These are phyloP conservation scores for Cercospora citrullina DNA, from an alignment of 2,329 filamentous ascomycete species.

Conservation along the genomic window DNA sequence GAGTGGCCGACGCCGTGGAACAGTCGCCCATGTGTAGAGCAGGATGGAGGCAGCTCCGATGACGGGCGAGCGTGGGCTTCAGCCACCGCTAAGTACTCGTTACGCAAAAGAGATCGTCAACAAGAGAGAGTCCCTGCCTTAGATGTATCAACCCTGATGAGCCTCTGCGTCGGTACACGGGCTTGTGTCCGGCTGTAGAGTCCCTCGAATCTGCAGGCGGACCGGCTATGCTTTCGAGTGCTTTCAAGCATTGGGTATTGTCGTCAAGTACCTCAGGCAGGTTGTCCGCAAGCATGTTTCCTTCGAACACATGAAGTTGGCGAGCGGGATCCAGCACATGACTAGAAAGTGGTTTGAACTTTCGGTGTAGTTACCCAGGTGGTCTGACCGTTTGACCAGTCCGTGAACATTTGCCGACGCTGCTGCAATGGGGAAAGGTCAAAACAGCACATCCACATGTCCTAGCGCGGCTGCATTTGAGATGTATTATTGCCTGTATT, in stretches of 20 bases:
- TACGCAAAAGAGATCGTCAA: background rate
- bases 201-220: background rate
- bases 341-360: background rate
- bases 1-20: background rate
- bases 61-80: background rate
- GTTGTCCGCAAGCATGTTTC: background rate
- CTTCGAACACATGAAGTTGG: background rate
- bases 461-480: conserved; percentile 1
- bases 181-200: background rate
- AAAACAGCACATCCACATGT: background rate
- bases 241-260: background rate
- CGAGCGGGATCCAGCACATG: background rate
- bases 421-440: background rate
- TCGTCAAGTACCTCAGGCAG: background rate
- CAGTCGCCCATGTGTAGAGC: background rate
- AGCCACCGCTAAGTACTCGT: conserved; percentile 1
- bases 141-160: conserved; percentile 2
- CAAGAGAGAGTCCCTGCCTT: conserved; percentile 3
- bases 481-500: background rate
- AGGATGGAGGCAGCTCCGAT: background rate
- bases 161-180: background rate
- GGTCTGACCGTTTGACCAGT: background rate
- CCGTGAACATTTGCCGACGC: background rate
- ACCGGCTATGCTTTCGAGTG: background rate
- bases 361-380: background rate